These are phyloP conservation scores for Macaranga tanarius DNA, from an alignment of 441 rosid species.

Conservation along the genomic window DNA sequence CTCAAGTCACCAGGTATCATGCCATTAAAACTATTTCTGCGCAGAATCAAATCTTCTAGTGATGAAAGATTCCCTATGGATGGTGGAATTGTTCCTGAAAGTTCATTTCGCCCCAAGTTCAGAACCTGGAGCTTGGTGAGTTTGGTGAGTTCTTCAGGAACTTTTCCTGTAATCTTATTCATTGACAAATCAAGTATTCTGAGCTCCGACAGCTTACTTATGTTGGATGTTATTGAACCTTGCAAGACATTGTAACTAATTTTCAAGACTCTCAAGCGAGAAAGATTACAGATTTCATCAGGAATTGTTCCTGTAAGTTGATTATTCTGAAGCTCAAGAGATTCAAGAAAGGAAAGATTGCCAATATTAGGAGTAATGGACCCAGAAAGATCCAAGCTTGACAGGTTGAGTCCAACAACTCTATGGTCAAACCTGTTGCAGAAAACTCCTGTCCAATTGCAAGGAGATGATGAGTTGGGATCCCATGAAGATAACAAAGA, in stretches of 20 bases:
- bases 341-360: slow-evolving; percentile 44
- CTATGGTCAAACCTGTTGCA: slow-evolving; percentile 34
- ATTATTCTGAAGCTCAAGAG: slow-evolving; percentile 47
- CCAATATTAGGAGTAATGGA: slow-evolving; percentile 44
- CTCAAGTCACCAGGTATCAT: slow-evolving; percentile 39
- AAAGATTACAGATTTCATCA: slow-evolving; percentile 37
- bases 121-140: slow-evolving; percentile 35
- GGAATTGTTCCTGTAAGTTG: slow-evolving; percentile 43
- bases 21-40: slow-evolving; percentile 41
- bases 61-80: slow-evolving; percentile 43
- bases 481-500: slow-evolving; percentile 42
- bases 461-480: slow-evolving; percentile 37
- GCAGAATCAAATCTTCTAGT: slow-evolving; percentile 35
- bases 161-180: slow-evolving; percentile 43
- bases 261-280: slow-evolving; percentile 39
- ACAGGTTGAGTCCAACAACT: slow-evolving; percentile 30
- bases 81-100: slow-evolving; percentile 43
- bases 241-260: slow-evolving; percentile 40
- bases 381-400: slow-evolving; percentile 32
- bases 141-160: slow-evolving; percentile 36
- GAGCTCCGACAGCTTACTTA: slow-evolving; percentile 36
- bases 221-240: slow-evolving; percentile 37
- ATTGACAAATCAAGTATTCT: slow-evolving; percentile 37
- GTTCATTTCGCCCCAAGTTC: slow-evolving; percentile 41
- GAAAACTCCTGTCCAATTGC: slow-evolving; percentile 50